Evolutionary conservation across 306 rosid genomes (phyloP).

Genomic region (Potentilla sterilis): DNA sequence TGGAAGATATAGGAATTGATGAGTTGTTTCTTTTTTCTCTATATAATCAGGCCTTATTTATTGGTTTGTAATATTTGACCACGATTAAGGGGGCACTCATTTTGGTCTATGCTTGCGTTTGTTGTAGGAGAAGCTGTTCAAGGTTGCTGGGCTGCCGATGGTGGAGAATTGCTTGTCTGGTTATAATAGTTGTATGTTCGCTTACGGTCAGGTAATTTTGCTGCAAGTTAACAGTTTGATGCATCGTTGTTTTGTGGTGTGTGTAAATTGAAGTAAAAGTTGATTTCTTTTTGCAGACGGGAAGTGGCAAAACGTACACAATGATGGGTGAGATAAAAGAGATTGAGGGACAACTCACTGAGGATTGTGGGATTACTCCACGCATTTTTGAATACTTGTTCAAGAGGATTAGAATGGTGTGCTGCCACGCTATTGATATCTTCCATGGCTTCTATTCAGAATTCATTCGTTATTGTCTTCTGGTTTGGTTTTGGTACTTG

Average conservation of each 20-base stretch:
- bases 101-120: conserved; percentile 14
- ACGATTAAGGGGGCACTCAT: conserved; percentile 12
- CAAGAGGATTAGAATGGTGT: conserved; percentile 59
- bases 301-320: conserved; percentile 96
- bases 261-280: conserved; percentile 26
- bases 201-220: conserved; percentile 84
- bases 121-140: conserved; percentile 73
- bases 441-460: conserved; percentile 10
- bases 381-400: conserved; percentile 87
- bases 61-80: background rate
- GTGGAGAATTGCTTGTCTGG: conserved; percentile 98
- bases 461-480: conserved; percentile 19
- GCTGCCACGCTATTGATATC: conserved; percentile 24
- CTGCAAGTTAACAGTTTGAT: conserved; percentile 1
- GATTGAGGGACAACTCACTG: conserved; percentile 56
- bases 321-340: conserved; percentile 94
- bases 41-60: background rate
- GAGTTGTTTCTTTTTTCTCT: background rate
- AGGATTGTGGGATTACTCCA: conserved; percentile 81
- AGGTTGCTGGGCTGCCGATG: conserved; percentile 89
- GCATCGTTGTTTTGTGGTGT: background rate
- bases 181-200: conserved; percentile 95
- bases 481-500: background rate
- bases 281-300: conserved; percentile 59
- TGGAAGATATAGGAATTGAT: background rate